Base-by-base conservation (phyloP, 1,284 basidiomycete genomes). In the Cryptococcus sp. region DNA sequence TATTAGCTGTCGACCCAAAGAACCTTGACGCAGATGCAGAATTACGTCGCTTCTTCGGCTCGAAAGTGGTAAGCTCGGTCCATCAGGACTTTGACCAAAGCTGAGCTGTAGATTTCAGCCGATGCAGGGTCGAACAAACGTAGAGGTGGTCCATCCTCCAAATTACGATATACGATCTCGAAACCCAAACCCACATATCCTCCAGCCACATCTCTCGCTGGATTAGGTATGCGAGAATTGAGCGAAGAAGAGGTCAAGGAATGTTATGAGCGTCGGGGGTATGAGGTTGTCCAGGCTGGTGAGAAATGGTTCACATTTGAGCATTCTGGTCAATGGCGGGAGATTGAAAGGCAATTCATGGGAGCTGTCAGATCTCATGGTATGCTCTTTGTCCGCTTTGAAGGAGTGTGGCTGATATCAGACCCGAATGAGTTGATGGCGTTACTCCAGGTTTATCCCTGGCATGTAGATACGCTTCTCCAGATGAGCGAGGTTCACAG, bases 391-490 rank as follows among this genome's bases (percentile, higher is more conserved):
- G 13, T 9, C 4, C 19, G 18, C 43, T 13, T 45, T 0, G 23
- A 25, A 50, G 18, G 32, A 19, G 1, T 5, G 11, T 18, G 28
- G 46, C 53, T 60, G 50, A 50, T 25, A 23, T 13, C 57, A 77
- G 76, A 78, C 52, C 75, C 78, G 34, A 79, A 79, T 57, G 67
- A 74, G 54, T 64, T 80, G 34, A 75, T 78, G 63, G 72, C 76
- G 7, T 60, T 79, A 21, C 61, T 81, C 21, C 76, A 76, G 45
- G 74, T 77, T 3, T 74, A 77, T 52, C 79, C 78, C 0, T 96
- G 90, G 82, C 92, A 96, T 63, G 87, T 85, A 1, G 92, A 97
- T 71, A 93, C 91, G 0, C 78, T 93, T 0, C 79, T 96, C 1
- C 91, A 96, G 66, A 78, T 94, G 22, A 85, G 87, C 37, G 78